Conservation (phyloP, 257 asterid genomes). For the Rubia yunnanensis region DNA sequence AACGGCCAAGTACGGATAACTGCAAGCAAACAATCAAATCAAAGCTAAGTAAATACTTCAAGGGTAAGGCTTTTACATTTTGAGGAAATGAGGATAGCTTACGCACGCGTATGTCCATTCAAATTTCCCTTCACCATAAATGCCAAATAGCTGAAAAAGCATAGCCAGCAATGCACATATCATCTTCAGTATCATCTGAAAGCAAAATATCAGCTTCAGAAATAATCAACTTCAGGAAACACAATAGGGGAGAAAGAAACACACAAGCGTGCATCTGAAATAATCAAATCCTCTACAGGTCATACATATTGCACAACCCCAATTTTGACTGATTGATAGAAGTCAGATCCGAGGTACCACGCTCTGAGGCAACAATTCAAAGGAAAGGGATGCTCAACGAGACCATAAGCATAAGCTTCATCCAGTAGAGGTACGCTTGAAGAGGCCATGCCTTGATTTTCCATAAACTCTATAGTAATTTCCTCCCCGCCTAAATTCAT, state of each 20-base stretch:
- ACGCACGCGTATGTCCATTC: constrained; percentile 97
- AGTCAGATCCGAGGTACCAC: constrained; percentile 85
- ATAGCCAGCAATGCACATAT: constrained; percentile 86
- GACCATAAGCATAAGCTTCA: constrained; percentile 91
- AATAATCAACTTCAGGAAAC: neutral
- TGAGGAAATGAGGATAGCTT: constrained; percentile 26
- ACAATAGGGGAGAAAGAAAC: constrained; percentile 11
- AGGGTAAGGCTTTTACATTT: neutral
- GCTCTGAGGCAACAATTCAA: constrained; percentile 56
- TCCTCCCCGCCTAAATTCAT: constrained; percentile 78
- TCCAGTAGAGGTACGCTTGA: constrained; percentile 78
- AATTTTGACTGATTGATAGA: constrained; percentile 88
- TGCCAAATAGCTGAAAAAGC: constrained; percentile 60
- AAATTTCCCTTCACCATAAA: constrained; percentile 95
- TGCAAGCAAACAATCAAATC: constrained; percentile 37
- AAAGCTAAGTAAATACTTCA: neutral
- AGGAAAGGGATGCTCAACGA: constrained; percentile 93
- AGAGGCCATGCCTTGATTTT: constrained; percentile 48
- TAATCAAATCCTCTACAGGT: constrained; percentile 2
- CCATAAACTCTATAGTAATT: constrained; percentile 82
- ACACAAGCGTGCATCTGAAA: neutral
- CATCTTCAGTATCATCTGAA: constrained; percentile 90
- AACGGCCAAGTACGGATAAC: constrained; percentile 90
- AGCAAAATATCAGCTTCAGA: constrained; percentile 11
- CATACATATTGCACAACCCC: constrained; percentile 97